These are phyloP conservation scores for Skeletonema marinoi DNA, from an alignment of 108 stramenopile genomes.

Conservation along the genomic window DNA sequence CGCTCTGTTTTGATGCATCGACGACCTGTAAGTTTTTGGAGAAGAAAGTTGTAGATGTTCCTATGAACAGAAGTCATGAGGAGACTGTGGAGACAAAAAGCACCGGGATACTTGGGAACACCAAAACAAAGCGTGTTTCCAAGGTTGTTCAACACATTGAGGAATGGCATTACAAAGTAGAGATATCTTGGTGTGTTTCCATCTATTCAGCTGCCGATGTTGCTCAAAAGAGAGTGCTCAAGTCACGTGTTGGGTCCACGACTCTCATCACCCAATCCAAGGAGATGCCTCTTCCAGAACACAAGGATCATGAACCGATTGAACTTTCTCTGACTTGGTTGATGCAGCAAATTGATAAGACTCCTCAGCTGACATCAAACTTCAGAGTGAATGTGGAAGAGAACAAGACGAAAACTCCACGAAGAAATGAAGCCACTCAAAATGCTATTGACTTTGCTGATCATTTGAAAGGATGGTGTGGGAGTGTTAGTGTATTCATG, in stretches of 20 bases:
- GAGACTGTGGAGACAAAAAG: conserved; percentile 32
- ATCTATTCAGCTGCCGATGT: conserved; percentile 49
- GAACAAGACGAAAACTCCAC: conserved; percentile 60
- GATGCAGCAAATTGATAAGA: conserved; percentile 54
- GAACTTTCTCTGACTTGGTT: conserved; percentile 77
- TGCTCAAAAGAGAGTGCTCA: conserved; percentile 48
- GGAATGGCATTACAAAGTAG: conserved; percentile 67
- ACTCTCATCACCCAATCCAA: conserved; percentile 45
- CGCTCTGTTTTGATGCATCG: conserved; percentile 57
- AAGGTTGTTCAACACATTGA: conserved; percentile 46
- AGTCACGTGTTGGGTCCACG: conserved; percentile 39
- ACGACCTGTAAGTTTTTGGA: conserved; percentile 48
- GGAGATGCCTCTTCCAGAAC: conserved; percentile 15
- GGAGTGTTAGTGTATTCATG: conserved; percentile 12
- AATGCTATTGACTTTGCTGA: conserved; percentile 51
- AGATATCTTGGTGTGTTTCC: conserved; percentile 34
- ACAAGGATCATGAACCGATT: conserved; percentile 18
- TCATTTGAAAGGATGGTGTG: conserved; percentile 37
- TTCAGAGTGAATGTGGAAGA: conserved; percentile 59
- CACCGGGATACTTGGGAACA: conserved; percentile 13
- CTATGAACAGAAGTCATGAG: conserved; percentile 19
- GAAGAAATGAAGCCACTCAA: conserved; percentile 63
- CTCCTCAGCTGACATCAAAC: conserved; percentile 22
- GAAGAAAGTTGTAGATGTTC: conserved; percentile 48
- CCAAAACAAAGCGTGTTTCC: conserved; percentile 11